These are phyloP conservation scores for Chlorella sorokiniana DNA, from an alignment of 139 green algal species.

Conservation along the genomic window DNA sequence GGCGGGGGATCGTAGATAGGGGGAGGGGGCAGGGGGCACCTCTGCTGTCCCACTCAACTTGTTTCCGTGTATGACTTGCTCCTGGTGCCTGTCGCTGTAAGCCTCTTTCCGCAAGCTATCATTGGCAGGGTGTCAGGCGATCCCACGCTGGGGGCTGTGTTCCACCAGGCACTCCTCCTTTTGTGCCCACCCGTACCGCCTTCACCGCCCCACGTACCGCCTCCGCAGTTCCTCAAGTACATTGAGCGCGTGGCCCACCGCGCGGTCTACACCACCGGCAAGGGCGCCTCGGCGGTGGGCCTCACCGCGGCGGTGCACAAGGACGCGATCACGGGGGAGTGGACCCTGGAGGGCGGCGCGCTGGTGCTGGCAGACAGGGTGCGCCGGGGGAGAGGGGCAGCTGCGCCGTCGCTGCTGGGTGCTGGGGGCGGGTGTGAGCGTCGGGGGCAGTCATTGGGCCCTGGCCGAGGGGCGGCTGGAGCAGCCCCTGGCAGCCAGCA, in stretches of 20 bases:
- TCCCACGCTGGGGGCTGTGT: too few relatives aligned
- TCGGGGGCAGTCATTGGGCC: not conserved
- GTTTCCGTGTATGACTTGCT: not conserved
- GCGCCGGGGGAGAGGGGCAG: not conserved
- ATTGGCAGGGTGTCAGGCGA: too few relatives aligned
- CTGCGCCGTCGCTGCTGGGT: not conserved
- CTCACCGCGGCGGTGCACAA: slow-evolving; percentile 96
- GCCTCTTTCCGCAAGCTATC: too few relatives aligned
- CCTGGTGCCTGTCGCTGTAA: too few relatives aligned
- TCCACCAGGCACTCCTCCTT: not conserved
- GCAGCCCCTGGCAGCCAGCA: too few relatives aligned
- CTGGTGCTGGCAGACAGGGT: slow-evolving; percentile 96
- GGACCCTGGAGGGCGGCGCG: slow-evolving; percentile 97
- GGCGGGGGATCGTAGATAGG: not conserved
- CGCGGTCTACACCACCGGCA: slow-evolving; percentile 98
- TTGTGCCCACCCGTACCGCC: not conserved
- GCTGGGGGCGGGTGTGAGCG: not conserved
- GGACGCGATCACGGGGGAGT: slow-evolving; percentile 94
- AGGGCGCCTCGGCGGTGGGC: slow-evolving; percentile 96
- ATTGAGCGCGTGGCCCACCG: slow-evolving; percentile 91
- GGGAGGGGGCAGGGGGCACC: too few relatives aligned
- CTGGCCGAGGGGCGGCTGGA: too few relatives aligned
- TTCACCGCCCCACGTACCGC: slow-evolving; percentile 82
- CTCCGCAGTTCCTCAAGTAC: slow-evolving; percentile 97
- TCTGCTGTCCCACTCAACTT: too few relatives aligned